Percentiles rank a stretch among this genome's conserved stretches.
These are phyloP conservation scores for Pythium insidiosum DNA, from an alignment of 352 stramenopile species.

Conservation along the genomic window DNA sequence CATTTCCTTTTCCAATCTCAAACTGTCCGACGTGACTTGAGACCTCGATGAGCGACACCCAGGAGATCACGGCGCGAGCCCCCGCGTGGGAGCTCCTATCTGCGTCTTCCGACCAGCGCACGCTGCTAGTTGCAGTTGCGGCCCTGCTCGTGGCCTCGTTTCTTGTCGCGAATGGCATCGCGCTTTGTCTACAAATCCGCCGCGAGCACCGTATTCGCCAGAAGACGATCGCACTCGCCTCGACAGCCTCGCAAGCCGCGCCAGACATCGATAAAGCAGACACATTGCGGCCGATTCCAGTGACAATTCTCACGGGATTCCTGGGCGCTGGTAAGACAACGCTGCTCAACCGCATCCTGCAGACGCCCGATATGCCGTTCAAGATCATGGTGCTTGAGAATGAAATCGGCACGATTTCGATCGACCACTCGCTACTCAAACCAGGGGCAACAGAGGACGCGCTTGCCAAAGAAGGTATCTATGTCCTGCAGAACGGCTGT, in stretches of 20 bases:
- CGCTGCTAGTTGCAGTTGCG: conserved; percentile 12
- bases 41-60: too few relatives aligned
- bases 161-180: conserved; percentile 50
- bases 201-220: conserved; percentile 44
- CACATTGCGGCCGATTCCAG: conserved; percentile 35
- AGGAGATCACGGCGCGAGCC: too few relatives aligned
- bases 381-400: conserved; percentile 96
- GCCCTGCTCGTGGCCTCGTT: conserved; percentile 42
- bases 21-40: too few relatives aligned
- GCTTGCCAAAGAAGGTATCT: conserved; percentile 78
- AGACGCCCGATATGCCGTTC: conserved; percentile 76
- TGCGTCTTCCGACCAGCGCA: too few relatives aligned
- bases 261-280: neutral
- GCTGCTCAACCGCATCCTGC: conserved; percentile 93
- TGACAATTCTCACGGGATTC: conserved; percentile 94
- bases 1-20: too few relatives aligned
- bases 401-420: conserved; percentile 56
- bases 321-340: conserved; percentile 95
- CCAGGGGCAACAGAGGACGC: conserved; percentile 16
- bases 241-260: neutral
- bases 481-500: conserved; percentile 97
- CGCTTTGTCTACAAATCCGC: conserved; percentile 54
- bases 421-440: conserved; percentile 53
- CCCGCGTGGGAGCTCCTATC: too few relatives aligned
- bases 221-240: conserved; percentile 44